Base-by-base conservation (phyloP, 805 yeast species). In the Teunomyces cretensis region DNA sequence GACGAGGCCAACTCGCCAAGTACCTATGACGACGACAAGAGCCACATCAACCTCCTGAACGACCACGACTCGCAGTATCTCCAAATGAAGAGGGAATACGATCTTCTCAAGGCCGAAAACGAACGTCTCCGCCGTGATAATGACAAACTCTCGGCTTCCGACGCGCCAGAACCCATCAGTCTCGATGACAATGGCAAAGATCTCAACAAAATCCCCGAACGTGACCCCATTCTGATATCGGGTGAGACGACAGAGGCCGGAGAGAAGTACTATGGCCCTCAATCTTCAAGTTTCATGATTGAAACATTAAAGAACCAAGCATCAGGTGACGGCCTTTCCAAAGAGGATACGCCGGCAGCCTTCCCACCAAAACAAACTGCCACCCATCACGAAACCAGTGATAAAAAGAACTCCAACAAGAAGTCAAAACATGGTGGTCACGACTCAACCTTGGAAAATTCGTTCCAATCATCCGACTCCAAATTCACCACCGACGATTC, bases 181-280 rank as follows among this genome's bases (percentile, higher is more conserved):
- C 27, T 14, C 9, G 30, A 15, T 13, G 32, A 13, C 13, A 12
- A 13, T 13, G 12, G 12, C 11, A 13, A 28, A 4, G 12, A 28
- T 15, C 9, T 28, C n/a, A 15, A 37, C 12, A 14, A n/a, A 33
- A 15, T 36, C 43, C 28, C 39, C 32, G 17, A 19, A 8, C 42
- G 36, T 9, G 32, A 37, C 6, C 26, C 45, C 11, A 49, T 64
- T 27, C 38, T 42, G 3, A 63, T 68, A 9, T 45, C 60, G 6
- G 74, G 74, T 3, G 74, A 68, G 49, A 66, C 72, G 16, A 58
- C 69, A 19, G 74, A 70, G 49, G 43, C 52, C 13, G 75, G 74
- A 28, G 68, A 65, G 26, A 74, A 74, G 45, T 78, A 72, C 50
- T 78, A 75, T 52, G 81, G 81, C 0, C 81, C 82, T 1, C 76